Percentiles rank a stretch among this genome's conserved stretches.
Conservation (phyloP, 768 basidiomycete species). For the Boletus patriciae region DNA sequence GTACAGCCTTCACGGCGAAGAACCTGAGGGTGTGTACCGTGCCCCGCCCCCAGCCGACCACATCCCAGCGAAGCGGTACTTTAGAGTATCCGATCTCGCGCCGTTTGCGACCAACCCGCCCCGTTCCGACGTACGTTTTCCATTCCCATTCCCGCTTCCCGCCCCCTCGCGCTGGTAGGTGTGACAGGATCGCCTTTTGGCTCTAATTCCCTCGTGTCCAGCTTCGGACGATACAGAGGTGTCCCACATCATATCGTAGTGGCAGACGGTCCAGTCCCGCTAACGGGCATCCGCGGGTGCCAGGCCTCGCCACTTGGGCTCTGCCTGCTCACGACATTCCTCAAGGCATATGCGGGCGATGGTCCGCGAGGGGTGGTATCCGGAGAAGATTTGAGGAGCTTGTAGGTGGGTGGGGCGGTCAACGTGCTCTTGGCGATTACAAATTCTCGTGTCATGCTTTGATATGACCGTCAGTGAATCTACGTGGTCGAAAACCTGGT, state of each 20-base stretch:
- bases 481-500: no score
- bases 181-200: background rate
- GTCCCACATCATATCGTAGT: conserved; percentile 59
- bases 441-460: no score
- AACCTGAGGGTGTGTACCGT: conserved; percentile 75
- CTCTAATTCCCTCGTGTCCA: conserved; percentile 60
- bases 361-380: conserved; percentile 46
- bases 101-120: conserved; percentile 88
- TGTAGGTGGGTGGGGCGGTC: no score
- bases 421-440: no score
- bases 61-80: conserved; percentile 62
- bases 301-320: conserved; percentile 58
- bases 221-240: conserved; percentile 22
- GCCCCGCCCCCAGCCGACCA: conserved; percentile 70
- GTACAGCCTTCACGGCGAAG: conserved; percentile 72
- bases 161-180: no score
- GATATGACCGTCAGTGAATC: no score
- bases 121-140: conserved; percentile 77
- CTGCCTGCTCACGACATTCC: conserved; percentile 75
- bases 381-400: background rate
- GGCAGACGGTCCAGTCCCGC: conserved; percentile 67
- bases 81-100: conserved; percentile 73
- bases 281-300: conserved; percentile 76
- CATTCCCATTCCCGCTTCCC: no score
- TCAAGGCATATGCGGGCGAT: conserved; percentile 66